These are phyloP conservation scores for Diaporthe batatas DNA, from an alignment of 2,329 filamentous ascomycete genomes.

Conservation along the genomic window DNA sequence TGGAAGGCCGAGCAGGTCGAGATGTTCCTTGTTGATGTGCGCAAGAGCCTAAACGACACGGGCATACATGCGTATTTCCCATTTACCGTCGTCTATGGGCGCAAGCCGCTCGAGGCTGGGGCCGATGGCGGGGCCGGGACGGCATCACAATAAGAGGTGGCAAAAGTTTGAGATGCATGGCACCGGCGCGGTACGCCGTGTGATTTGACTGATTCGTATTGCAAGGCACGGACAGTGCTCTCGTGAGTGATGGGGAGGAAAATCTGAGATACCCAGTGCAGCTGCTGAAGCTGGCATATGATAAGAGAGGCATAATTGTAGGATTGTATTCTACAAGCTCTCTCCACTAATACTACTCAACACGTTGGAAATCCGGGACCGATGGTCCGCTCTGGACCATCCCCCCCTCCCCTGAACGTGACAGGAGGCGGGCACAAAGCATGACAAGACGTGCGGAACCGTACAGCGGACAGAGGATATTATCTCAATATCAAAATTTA, in stretches of 20 bases:
- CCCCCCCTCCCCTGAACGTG: background rate
- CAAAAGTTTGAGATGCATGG: background rate
- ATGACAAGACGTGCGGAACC: background rate
- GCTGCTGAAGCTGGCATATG: slow-evolving; percentile 7
- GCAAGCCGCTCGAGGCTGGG: slow-evolving; percentile 47
- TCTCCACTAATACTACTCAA: slow-evolving; percentile 10
- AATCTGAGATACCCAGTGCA: slow-evolving; percentile 30
- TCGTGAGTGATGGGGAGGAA: background rate
- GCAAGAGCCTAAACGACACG: slow-evolving; percentile 50
- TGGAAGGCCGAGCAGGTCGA: slow-evolving; percentile 54
- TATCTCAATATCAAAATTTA: background rate
- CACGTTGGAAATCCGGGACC: background rate
- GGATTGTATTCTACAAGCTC: background rate
- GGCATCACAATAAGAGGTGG: background rate
- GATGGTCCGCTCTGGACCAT: background rate
- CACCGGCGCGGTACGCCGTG: too few species aligned
- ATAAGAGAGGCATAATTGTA: background rate
- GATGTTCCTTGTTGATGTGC: slow-evolving; percentile 53
- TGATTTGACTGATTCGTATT: background rate
- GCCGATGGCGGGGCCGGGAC: background rate
- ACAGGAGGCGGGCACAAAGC: background rate
- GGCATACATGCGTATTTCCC: slow-evolving; percentile 50
- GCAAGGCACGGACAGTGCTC: background rate
- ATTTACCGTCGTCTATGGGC: slow-evolving; percentile 50
- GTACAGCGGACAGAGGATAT: background rate